Evolutionary conservation across 306 rosid species (phyloP), one percentile per base, ranked within the genome.

Genomic region (Glycine soja): DNA sequence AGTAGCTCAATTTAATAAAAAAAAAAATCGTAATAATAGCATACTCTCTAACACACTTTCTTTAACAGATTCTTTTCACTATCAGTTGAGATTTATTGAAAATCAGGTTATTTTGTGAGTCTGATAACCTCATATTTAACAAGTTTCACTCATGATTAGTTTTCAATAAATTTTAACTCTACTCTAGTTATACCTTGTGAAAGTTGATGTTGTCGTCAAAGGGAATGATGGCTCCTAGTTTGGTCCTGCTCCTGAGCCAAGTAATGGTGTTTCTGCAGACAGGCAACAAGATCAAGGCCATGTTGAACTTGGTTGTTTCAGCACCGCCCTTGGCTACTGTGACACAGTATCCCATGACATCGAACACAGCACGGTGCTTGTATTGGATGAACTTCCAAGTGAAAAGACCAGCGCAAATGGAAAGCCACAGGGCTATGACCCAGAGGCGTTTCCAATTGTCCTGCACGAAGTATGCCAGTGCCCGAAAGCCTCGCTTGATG

Each of bases 331-430:
- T 91, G 0, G 97, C 97, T 0, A 88, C 79, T 3, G 90, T 88
- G 54, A 92, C 98, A 10, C 97, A 94, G 34, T 95, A 92, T 19
- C 97, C 98, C 98, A 92, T 95, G 74, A 90, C 86, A 11, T 88
- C 69, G 67, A 90, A 95, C 10, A 88, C 95, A 0, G 97, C 94
- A 10, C 97, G 88, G 10, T 81, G 11, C 75, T 84, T 91, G 81
- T 92, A 95, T 68, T 90, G 95, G 11, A 91, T 50, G 79, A 91
- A 95, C 77, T 92, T 93, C 97, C 97, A 93, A 2, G 97, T 78
- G 83, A 93, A 95, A 10, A 91, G 92, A 2, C 75, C 91, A 0
- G 86, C 93, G 3, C 94, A 90, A 3, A 93, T 88, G 13, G 51
- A 63, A 38, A 93, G 79, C 99, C 99, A 93, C 0, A 90, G 65